Conservation (phyloP, 164 flowering plant genomes). For the Houttuynia cordata region DNA sequence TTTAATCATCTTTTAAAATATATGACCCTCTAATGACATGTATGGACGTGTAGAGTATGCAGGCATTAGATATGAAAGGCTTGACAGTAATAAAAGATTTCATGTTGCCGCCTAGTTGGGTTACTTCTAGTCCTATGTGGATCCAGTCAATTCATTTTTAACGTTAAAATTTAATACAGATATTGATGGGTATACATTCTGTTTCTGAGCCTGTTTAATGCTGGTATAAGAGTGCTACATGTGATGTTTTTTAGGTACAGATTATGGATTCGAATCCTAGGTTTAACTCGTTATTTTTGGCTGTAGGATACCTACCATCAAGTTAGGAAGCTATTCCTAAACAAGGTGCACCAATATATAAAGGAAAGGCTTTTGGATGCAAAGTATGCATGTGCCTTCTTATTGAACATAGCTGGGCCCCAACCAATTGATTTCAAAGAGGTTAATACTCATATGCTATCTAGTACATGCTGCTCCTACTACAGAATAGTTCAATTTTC, state of each 20-base stretch:
- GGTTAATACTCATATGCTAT: constrained; percentile 24
- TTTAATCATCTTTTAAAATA: too few species aligned
- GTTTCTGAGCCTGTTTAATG: too few species aligned
- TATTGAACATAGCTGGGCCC: constrained; percentile 30
- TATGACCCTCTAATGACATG: background rate
- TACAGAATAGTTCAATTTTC: background rate
- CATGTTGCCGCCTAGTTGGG: too few species aligned
- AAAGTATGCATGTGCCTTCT: constrained; percentile 78
- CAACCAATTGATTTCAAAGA: constrained; percentile 43
- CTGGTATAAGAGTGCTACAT: too few species aligned
- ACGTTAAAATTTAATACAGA: too few species aligned
- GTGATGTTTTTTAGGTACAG: background rate
- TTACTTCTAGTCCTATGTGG: too few species aligned
- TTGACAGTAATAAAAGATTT: too few species aligned
- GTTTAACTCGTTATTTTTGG: background rate
- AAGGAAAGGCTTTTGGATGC: constrained; percentile 77
- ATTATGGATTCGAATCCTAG: background rate
- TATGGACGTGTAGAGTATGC: too few species aligned
- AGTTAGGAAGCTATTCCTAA: constrained; percentile 56
- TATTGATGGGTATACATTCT: too few species aligned
- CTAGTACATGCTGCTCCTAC: constrained; percentile 1
- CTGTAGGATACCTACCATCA: constrained; percentile 48
- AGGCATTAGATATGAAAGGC: background rate
- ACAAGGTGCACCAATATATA: constrained; percentile 77
- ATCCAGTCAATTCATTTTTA: too few species aligned